Conservation (phyloP, 2,329 filamentous ascomycete species). For the Pseudogymnoascus sp. region DNA sequence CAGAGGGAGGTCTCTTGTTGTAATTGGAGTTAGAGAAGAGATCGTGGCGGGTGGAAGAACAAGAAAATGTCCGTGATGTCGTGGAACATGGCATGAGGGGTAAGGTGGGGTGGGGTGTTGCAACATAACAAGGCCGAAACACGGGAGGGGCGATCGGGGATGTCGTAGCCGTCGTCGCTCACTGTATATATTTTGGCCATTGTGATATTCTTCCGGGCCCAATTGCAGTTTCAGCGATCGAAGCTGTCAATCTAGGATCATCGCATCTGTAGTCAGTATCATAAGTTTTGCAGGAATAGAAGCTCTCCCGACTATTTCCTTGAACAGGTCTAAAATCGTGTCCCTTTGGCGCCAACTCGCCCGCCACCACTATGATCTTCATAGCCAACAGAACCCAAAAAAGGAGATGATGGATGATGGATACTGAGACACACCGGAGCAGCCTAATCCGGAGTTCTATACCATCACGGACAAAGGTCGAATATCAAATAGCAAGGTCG, state of each 20-base stretch:
- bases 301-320: not conserved
- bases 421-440: not conserved
- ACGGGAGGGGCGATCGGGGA: not conserved
- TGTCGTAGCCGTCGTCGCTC: not conserved
- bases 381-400: not conserved
- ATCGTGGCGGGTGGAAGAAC: not conserved
- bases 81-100: not conserved
- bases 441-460: not conserved
- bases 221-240: too few species aligned
- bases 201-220: not conserved
- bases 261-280: not conserved
- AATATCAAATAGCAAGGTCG: not conserved
- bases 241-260: too few species aligned
- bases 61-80: not conserved
- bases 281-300: not conserved
- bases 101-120: not conserved
- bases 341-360: not conserved
- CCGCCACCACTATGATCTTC: not conserved
- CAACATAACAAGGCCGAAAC: slow-evolving; percentile 8
- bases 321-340: not conserved
- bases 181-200: not conserved
- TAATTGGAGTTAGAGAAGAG: not conserved
- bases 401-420: not conserved
- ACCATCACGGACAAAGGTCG: not conserved
- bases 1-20: not conserved